Conservation (phyloP, 345 rosid genomes). For the thale cress (Arabidopsis thaliana) region TAIR10.1 NC_003070.9:17375501-17376000, state of each 20-base stretch:
- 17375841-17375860: not conserved
- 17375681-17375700: not conserved
- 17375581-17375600: constrained; percentile 32
- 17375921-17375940: constrained; percentile 33
- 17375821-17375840: constrained; percentile 26
- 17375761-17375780: not conserved
- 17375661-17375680: constrained; percentile 12
- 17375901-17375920: constrained; percentile 35
- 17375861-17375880: constrained; percentile 40
- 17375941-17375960: constrained; percentile 60
- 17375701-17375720: not conserved
- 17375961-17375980: constrained; percentile 56
- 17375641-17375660: not conserved
- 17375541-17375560: constrained; percentile 8
- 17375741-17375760: constrained; percentile 1
- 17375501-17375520: not conserved
- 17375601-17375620: constrained; percentile 35
- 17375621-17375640: not conserved
- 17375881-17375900: constrained; percentile 28
- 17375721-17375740: constrained; percentile 13
- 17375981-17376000: constrained; percentile 38
- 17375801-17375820: constrained; percentile 44
- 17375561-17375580: constrained; percentile 13
- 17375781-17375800: not conserved
- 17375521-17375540: constrained; percentile 34